A percentile compares a stretch with the other conserved stretches of the same genome.
phyloP scores from a whole-genome alignment of 2,329 filamentous ascomycete species.

The Exophiala sp. region DNA sequence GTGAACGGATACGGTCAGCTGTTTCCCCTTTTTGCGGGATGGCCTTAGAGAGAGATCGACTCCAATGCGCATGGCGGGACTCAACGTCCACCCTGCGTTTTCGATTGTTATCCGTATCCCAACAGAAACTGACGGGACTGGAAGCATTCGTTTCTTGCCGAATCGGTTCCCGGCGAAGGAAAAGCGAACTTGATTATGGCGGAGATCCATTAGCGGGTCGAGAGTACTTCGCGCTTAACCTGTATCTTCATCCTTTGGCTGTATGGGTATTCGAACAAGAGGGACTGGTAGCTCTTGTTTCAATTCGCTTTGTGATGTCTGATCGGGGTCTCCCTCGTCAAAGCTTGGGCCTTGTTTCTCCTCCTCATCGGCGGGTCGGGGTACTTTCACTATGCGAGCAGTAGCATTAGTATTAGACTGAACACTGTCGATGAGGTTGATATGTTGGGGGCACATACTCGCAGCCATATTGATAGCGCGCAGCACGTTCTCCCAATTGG shows the following conservation, averaged over 20 bases:
- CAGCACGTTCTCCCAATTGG: constrained; percentile 62
- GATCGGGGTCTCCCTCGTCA: background rate
- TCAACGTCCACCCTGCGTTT: no score
- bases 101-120: no score
- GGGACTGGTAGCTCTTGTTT: constrained; percentile 21
- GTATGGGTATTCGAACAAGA: constrained; percentile 27
- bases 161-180: no score
- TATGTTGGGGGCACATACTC: constrained; percentile 40
- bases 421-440: background rate
- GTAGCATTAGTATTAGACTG: background rate
- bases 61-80: no score
- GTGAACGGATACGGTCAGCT: no score
- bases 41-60: no score
- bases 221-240: constrained; percentile 4
- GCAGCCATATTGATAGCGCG: constrained; percentile 60
- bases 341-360: constrained; percentile 8
- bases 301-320: constrained; percentile 1
- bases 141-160: no score
- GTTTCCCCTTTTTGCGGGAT: no score
- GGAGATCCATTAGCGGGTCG: background rate
- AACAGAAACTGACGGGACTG: no score
- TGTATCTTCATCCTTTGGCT: constrained; percentile 9
- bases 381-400: constrained; percentile 23
- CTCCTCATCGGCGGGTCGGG: constrained; percentile 13
- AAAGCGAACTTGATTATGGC: no score